Evolutionary conservation across 805 yeast genomes (phyloP), one percentile per base, ranked within the genome.

Genomic region (Schizosaccharomyces octosporus): DNA sequence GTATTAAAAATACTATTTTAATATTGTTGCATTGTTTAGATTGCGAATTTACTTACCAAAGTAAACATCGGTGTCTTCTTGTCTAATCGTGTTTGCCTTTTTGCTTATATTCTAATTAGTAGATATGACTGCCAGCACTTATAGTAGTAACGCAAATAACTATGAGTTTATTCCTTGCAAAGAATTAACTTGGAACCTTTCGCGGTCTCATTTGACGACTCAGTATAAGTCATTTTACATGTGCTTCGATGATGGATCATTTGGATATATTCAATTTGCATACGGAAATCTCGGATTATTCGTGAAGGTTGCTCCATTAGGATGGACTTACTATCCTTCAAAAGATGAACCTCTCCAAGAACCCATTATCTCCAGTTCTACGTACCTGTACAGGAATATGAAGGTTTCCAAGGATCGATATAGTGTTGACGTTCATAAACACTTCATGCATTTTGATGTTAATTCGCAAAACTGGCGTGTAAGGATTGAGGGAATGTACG

Each of bases 251-350:
- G 61, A 59, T 32, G 54, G 54, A 15, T 42, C 54, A 9, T 42
- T 31, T 48, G 61, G 61, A 36, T 59, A 42, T 43, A n/a, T 31
- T 45, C 61, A 59, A 32, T 24, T 59, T 31, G 61, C 61, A 6
- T 59, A 43, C 27, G 61, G 61, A 21, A 59, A 59, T n/a, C 55
- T 59, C n/a, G 61, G 61, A 17, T 27, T 59, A n/a, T 19, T 41
- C 19, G 36, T 59, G 13, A 59, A 59, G 19, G 61, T 59, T 42
- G 27, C 61, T 11, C 61, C 61, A 13, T 29, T 59, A 29, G 61
- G 54, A 17, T 59, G 48, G 39, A 59, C 61, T n/a, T 59, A 39
- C 36, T 59, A 59, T 32, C 57, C 57, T 19, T 17, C 36, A 24
- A 21, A 21, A 4, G n/a, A 21, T 21, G 31, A 59, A 45, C 5